These are phyloP conservation scores for Drechmeria coniospora DNA, from an alignment of 2,329 filamentous ascomycete species.

Conservation along the genomic window DNA sequence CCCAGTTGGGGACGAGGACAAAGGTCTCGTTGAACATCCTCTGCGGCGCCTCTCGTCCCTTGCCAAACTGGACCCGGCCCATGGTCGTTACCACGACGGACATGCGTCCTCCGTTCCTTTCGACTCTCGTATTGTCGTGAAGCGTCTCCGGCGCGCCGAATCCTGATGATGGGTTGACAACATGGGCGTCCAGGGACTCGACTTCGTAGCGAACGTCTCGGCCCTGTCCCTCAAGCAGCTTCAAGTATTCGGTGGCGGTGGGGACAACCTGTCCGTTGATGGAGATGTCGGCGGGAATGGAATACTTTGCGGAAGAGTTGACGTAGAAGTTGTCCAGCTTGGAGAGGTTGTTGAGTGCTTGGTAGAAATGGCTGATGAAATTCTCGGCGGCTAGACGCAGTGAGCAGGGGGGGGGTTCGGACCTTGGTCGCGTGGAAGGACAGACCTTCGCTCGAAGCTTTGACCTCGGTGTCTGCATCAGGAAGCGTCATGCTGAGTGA, in stretches of 20 bases:
- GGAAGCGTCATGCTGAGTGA: constrained; percentile 18
- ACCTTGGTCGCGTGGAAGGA: neutral
- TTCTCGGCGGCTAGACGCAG: constrained; percentile 44
- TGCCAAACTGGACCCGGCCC: constrained; percentile 55
- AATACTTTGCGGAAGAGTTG: constrained; percentile 36
- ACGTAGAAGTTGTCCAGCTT: constrained; percentile 57
- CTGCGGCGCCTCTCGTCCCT: constrained; percentile 43
- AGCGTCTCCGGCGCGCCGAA: constrained; percentile 37
- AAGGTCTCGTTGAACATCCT: constrained; percentile 68
- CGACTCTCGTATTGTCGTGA: constrained; percentile 24
- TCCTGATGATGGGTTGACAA: constrained; percentile 54
- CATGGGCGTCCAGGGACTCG: constrained; percentile 61
- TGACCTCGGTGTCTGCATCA: constrained; percentile 27
- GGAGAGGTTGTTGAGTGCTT: constrained; percentile 49
- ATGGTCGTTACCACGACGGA: constrained; percentile 60
- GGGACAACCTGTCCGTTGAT: constrained; percentile 61
- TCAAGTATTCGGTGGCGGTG: constrained; percentile 49
- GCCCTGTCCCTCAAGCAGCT: constrained; percentile 51
- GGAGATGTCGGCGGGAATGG: constrained; percentile 50
- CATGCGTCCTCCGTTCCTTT: constrained; percentile 40
- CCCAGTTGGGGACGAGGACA: constrained; percentile 65
- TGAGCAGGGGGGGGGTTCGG: constrained; percentile 5
- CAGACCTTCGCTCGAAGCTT: constrained; percentile 30
- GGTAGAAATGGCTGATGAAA: constrained; percentile 64
- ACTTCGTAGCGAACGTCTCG: constrained; percentile 50